Evolutionary conservation across 2,329 filamentous ascomycete genomes (phyloP).

Genomic region (Fragosphaeria purpurea): DNA sequence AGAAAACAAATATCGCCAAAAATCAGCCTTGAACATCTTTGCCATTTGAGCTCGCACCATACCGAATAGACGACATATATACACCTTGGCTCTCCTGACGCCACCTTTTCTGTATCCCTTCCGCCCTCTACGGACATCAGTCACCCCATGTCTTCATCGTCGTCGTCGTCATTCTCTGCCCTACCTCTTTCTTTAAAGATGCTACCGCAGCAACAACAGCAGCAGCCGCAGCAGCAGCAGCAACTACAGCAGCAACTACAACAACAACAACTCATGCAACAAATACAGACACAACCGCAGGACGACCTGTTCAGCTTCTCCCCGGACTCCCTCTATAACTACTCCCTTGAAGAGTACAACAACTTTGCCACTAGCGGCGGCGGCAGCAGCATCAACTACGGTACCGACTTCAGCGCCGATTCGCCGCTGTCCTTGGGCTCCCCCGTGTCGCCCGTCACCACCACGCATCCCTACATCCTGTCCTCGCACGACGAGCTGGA

Average conservation of each 20-base stretch:
- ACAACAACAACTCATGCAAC: background rate
- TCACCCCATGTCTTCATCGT: conserved; percentile 2
- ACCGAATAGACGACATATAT: too few species aligned
- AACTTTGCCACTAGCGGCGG: conserved; percentile 6
- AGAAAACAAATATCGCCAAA: background rate
- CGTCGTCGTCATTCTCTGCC: conserved; percentile 1
- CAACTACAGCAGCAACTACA: conserved; percentile 8
- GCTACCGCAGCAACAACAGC: conserved; percentile 10
- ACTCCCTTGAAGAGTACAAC: conserved; percentile 20
- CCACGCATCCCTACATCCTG: conserved; percentile 19
- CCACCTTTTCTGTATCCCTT: too few species aligned
- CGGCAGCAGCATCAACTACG: conserved; percentile 10
- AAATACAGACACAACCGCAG: conserved; percentile 6
- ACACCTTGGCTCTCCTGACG: too few species aligned
- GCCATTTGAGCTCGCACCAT: background rate
- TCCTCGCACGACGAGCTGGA: conserved; percentile 20
- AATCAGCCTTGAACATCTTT: background rate
- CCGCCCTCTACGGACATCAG: conserved; percentile 3
- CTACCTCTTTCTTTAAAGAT: conserved; percentile 3
- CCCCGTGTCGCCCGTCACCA: conserved; percentile 20
- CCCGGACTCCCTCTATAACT: conserved; percentile 17
- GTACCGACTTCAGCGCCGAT: conserved; percentile 24
- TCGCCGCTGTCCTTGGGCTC: conserved; percentile 25
- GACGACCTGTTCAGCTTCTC: conserved; percentile 16
- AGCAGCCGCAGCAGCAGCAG: conserved; percentile 15